A percentile compares a stretch with the other conserved stretches of the same genome.
phyloP scores from a whole-genome alignment of 768 basidiomycete genomes.

The Panaeolus papilionaceus region DNA sequence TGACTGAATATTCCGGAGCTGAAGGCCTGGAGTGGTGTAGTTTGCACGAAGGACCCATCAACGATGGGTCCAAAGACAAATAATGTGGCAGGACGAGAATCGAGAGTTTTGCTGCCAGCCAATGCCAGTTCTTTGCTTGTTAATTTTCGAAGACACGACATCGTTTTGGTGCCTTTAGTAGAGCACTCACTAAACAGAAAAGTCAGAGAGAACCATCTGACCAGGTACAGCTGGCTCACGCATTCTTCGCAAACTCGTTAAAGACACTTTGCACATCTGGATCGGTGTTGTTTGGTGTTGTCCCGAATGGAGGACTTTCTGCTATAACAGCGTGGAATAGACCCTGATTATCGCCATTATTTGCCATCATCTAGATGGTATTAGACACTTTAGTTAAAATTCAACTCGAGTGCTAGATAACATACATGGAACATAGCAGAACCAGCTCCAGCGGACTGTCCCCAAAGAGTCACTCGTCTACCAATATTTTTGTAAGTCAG shows the following conservation, averaged over 20 bases:
- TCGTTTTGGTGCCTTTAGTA: neutral
- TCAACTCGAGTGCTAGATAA: too few species aligned
- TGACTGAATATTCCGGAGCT: neutral
- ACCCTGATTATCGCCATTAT: neutral
- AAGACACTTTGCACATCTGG: neutral
- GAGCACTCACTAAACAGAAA: neutral
- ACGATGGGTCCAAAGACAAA: neutral
- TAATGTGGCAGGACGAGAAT: neutral
- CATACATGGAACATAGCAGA: constrained; percentile 56
- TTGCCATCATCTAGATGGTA: neutral
- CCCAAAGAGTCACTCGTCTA: constrained; percentile 34
- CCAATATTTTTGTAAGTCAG: neutral
- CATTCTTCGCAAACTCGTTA: neutral
- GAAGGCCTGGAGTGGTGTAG: neutral
- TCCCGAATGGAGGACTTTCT: neutral
- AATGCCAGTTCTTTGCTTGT: constrained; percentile 1
- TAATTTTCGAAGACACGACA: neutral
- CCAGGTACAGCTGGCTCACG: neutral
- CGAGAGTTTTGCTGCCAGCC: neutral
- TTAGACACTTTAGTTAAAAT: too few species aligned
- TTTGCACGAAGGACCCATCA: neutral
- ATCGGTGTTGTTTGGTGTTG: neutral
- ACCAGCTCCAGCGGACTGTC: constrained; percentile 57
- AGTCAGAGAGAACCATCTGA: too few species aligned
- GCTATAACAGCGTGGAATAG: neutral